A percentile compares a stretch with the other conserved stretches of the same genome.
Conservation (phyloP, 495 filamentous ascomycete species). For the Thozetella sp. region DNA sequence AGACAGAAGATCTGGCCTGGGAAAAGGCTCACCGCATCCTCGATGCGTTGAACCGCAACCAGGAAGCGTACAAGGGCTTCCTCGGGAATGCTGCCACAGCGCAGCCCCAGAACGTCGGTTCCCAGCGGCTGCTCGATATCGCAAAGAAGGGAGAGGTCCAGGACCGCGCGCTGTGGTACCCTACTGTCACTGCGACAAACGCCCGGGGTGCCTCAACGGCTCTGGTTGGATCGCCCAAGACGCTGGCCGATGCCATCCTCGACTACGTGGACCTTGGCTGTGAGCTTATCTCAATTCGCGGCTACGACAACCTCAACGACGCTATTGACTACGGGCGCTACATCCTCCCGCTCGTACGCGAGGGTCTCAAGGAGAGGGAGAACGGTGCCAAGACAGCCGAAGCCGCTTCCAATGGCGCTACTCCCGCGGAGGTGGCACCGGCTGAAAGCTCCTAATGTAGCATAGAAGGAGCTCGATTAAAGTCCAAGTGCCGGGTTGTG, state of each 20-base stretch:
- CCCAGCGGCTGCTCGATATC: conserved; percentile 53
- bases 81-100: conserved; percentile 10
- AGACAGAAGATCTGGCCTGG: conserved; percentile 58
- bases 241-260: conserved; percentile 48
- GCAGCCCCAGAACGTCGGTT: conserved; percentile 51
- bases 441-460: too few relatives aligned
- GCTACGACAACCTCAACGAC: conserved; percentile 58
- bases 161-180: conserved; percentile 58
- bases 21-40: conserved; percentile 50
- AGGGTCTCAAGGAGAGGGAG: conserved; percentile 31
- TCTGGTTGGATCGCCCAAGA: conserved; percentile 50
- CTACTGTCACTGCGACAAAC: conserved; percentile 55
- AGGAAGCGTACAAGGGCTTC: conserved; percentile 1
- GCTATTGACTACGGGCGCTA: conserved; percentile 56
- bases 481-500: too few relatives aligned
- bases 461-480: too few relatives aligned
- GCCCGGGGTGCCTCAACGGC: conserved; percentile 56
- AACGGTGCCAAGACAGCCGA: too few relatives aligned
- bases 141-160: conserved; percentile 53
- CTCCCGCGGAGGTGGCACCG: too few relatives aligned
- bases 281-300: conserved; percentile 54
- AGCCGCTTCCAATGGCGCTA: too few relatives aligned
- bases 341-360: conserved; percentile 46
- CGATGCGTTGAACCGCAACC: conserved; percentile 34
- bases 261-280: conserved; percentile 56